A percentile compares a stretch with the other conserved stretches of the same genome.
Evolutionary conservation across 176 grass and related monocot genomes (phyloP).

Genomic region (Themeda triandra): DNA sequence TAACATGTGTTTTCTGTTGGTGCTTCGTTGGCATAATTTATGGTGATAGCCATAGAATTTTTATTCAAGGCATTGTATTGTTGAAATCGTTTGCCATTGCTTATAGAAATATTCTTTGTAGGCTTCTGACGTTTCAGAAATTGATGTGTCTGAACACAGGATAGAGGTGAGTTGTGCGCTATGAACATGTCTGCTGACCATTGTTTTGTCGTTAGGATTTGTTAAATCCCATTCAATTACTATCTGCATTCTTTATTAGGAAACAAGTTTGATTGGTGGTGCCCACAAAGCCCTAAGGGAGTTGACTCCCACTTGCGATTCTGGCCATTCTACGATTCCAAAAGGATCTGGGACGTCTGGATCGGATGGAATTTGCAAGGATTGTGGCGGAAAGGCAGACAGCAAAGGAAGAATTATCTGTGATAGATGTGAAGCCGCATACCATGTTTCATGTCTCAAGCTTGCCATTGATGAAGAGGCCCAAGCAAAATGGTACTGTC

Average conservation of each 20-base stretch:
- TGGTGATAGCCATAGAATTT: neutral
- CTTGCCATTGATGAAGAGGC: conserved; percentile 45
- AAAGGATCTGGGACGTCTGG: conserved; percentile 36
- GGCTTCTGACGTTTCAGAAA: conserved; percentile 60
- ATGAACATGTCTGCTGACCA: neutral
- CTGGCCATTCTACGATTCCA: conserved; percentile 71
- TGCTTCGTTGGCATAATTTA: neutral
- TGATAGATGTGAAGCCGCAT: conserved; percentile 66
- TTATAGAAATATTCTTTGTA: conserved; percentile 31
- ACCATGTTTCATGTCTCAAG: conserved; percentile 77
- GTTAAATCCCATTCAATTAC: conserved; percentile 13
- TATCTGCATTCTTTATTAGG: conserved; percentile 46
- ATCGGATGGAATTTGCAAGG: conserved; percentile 51
- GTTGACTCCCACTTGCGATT: conserved; percentile 61
- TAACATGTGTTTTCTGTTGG: conserved; percentile 20
- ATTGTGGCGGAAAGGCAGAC: conserved; percentile 52
- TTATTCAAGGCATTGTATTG: neutral
- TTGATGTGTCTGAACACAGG: conserved; percentile 53
- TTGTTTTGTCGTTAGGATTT: neutral
- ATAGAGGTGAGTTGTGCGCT: conserved; percentile 44
- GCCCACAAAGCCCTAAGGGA: conserved; percentile 45
- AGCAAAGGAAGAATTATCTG: conserved; percentile 68
- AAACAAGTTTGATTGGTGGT: conserved; percentile 39
- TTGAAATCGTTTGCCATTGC: conserved; percentile 11
- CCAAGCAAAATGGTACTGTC: conserved; percentile 72